Conservation (phyloP, 768 basidiomycete genomes). For the Hypsizygus marmoreus region DNA sequence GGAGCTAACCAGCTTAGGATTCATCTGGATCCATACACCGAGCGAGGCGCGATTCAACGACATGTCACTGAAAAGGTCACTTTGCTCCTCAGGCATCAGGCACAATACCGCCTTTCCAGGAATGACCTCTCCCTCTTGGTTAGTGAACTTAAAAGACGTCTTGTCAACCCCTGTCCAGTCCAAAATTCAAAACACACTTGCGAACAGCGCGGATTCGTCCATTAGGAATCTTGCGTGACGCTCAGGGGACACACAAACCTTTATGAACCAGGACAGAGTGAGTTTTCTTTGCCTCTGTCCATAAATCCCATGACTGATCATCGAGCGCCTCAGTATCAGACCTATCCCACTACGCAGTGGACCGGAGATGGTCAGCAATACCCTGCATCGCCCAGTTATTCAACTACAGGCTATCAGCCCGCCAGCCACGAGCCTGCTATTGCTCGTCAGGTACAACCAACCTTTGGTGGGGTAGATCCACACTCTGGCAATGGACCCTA, state of each 20-base stretch:
- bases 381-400: constrained; percentile 24
- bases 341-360: constrained; percentile 38
- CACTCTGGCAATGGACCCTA: constrained; percentile 17
- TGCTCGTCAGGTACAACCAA: constrained; percentile 25
- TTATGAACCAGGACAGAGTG: constrained; percentile 29
- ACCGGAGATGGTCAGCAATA: constrained; percentile 32
- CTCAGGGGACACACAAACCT: constrained; percentile 20
- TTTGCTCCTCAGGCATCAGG: constrained; percentile 19
- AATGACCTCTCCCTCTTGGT: constrained; percentile 23
- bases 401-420: constrained; percentile 25
- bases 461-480: constrained; percentile 13
- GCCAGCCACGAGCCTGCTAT: constrained; percentile 20
- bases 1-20: constrained; percentile 22
- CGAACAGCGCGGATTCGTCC: constrained; percentile 28
- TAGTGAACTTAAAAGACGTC: constrained; percentile 16
- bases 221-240: constrained; percentile 24
- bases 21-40: constrained; percentile 12
- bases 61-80: constrained; percentile 7
- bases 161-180: constrained; percentile 21
- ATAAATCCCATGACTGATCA: constrained; percentile 29
- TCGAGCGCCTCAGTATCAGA: constrained; percentile 32
- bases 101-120: constrained; percentile 21
- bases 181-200: constrained; percentile 28
- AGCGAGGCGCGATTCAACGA: constrained; percentile 9
- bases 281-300: constrained; percentile 9